phyloP scores from a whole-genome alignment of 306 rosid species.

The Aeschynomene evenia region DNA sequence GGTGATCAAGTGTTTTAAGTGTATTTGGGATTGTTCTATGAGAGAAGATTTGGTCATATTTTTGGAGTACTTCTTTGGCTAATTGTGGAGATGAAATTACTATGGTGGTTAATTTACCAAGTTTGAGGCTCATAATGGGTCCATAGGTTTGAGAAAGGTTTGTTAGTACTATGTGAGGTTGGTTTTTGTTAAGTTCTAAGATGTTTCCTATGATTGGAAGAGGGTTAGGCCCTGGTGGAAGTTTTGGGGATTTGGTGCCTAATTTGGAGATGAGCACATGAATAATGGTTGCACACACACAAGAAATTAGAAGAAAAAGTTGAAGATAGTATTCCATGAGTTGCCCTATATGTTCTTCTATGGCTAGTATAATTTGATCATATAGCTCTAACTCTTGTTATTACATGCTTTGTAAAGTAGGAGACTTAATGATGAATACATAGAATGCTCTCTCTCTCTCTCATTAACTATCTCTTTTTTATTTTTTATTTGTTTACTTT shows the following conservation, averaged over 20 bases:
- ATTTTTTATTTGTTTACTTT: too few relatives aligned
- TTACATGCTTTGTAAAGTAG: too few relatives aligned
- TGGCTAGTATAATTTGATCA: too few relatives aligned
- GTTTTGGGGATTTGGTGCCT: not conserved
- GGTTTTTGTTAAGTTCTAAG: not conserved
- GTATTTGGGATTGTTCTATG: not conserved
- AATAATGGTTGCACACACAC: not conserved
- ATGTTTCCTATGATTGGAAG: constrained; percentile 18
- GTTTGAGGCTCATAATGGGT: constrained; percentile 8
- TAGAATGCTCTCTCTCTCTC: too few relatives aligned
- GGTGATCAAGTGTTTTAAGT: constrained; percentile 3
- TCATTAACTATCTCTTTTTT: too few relatives aligned
- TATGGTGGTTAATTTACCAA: constrained; percentile 14
- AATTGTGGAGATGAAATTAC: constrained; percentile 23
- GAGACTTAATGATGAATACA: too few relatives aligned
- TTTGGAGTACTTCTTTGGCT: constrained; percentile 2
- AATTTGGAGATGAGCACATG: not conserved
- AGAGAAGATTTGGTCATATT: not conserved
- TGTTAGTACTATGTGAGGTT: not conserved
- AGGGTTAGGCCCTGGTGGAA: not conserved
- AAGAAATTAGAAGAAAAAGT: not conserved
- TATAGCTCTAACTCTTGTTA: too few relatives aligned
- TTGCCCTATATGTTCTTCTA: too few relatives aligned
- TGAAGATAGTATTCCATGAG: constrained; percentile 16
- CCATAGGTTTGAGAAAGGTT: constrained; percentile 22